Evolutionary conservation across 2,329 filamentous ascomycete genomes (phyloP).

Genomic region (Colletotrichum sp.): DNA sequence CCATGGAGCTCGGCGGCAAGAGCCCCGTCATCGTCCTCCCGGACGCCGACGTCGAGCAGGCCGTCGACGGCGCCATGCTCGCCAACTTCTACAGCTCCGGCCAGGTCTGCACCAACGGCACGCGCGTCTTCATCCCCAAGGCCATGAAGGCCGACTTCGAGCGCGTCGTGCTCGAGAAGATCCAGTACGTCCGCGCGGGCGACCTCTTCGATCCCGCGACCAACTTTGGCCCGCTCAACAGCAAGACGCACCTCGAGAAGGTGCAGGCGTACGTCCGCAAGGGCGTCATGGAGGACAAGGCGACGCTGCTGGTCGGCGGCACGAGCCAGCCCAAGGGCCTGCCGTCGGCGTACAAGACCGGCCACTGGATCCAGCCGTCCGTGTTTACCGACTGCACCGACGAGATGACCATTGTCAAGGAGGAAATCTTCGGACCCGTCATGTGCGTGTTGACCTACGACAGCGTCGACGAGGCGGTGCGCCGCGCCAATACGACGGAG

Average conservation of each 20-base stretch:
- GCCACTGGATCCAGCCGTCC: conserved; percentile 87
- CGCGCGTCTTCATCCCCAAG: conserved; percentile 80
- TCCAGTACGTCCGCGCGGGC: conserved; percentile 79
- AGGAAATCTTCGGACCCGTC: conserved; percentile 91
- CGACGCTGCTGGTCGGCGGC: conserved; percentile 77
- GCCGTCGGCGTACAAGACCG: conserved; percentile 55
- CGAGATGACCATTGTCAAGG: conserved; percentile 76
- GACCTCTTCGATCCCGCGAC: conserved; percentile 73
- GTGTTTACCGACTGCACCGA: conserved; percentile 88
- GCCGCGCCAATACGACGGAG: conserved; percentile 76
- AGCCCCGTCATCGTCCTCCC: conserved; percentile 81
- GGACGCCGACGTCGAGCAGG: conserved; percentile 77
- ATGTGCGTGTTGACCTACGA: conserved; percentile 81
- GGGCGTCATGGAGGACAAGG: conserved; percentile 75
- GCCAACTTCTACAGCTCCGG: conserved; percentile 92
- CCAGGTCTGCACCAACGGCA: conserved; percentile 93
- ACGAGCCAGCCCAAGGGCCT: conserved; percentile 57
- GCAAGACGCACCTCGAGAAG: conserved; percentile 75
- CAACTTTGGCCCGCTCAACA: conserved; percentile 87
- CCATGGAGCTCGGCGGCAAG: conserved; percentile 92
- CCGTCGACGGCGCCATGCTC: conserved; percentile 91
- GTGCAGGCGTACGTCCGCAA: conserved; percentile 78
- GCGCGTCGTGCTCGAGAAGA: conserved; percentile 70
- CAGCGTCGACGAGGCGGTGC: conserved; percentile 71
- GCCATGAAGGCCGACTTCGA: conserved; percentile 73